Percentiles rank a stretch among this genome's conserved stretches.
phyloP scores from a whole-genome alignment of 768 basidiomycete species.

The Rubroboletus satanas region DNA sequence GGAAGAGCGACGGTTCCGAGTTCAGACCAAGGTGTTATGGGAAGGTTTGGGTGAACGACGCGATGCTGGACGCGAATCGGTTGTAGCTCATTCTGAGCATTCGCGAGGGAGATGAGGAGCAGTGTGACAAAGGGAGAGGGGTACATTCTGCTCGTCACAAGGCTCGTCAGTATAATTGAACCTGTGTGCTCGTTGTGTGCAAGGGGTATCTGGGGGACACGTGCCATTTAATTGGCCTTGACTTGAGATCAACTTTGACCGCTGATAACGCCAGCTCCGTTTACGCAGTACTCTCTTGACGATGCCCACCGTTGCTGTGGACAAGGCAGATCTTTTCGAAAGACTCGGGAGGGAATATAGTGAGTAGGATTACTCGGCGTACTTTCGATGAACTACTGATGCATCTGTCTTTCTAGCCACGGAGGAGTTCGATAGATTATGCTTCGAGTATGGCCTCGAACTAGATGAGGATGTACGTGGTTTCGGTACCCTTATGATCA shows the following conservation, averaged over 20 bases:
- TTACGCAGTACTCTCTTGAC: constrained; percentile 1
- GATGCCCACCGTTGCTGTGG: constrained; percentile 95
- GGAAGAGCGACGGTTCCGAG: constrained; percentile 27
- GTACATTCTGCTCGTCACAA: constrained; percentile 11
- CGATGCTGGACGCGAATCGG: constrained; percentile 26
- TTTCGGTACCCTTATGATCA: background rate
- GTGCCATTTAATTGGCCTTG: background rate
- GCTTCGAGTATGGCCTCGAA: constrained; percentile 97
- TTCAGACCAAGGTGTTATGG: constrained; percentile 22
- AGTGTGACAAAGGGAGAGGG: constrained; percentile 6
- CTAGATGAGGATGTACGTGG: constrained; percentile 90
- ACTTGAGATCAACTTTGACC: background rate
- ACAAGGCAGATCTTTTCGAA: constrained; percentile 92
- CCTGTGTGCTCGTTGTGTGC: background rate
- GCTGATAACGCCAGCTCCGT: background rate
- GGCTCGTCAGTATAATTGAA: no score
- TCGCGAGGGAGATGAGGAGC: constrained; percentile 9
- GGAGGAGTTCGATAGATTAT: constrained; percentile 91
- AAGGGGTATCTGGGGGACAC: constrained; percentile 21
- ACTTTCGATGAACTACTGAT: constrained; percentile 10
- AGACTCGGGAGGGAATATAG: constrained; percentile 81
- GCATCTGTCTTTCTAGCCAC: constrained; percentile 54
- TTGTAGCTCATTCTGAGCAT: constrained; percentile 11
- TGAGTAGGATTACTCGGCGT: constrained; percentile 32
- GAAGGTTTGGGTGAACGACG: constrained; percentile 31